Evolutionary conservation across 1,284 basidiomycete species (phyloP).

Genomic region (Pulveroboletus sp.): DNA sequence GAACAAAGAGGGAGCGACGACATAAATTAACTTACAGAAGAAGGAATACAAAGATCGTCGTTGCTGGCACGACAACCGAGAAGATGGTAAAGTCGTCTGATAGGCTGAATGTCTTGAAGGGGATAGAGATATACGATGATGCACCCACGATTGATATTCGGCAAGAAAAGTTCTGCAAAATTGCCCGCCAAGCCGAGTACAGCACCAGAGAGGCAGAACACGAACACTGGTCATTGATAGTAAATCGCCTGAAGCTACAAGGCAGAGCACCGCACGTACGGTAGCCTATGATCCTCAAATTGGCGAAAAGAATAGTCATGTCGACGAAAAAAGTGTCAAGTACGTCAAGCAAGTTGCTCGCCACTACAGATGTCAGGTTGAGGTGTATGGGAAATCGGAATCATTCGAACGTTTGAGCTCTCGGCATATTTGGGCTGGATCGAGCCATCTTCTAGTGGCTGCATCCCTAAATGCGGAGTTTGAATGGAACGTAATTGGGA

Average conservation of each 20-base stretch:
- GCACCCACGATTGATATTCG: slow-evolving; percentile 54
- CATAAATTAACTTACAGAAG: slow-evolving; percentile 40
- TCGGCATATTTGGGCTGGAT: slow-evolving; percentile 15
- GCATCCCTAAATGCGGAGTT: slow-evolving; percentile 12
- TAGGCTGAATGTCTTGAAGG: not conserved
- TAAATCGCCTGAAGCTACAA: slow-evolving; percentile 1
- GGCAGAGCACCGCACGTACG: slow-evolving; percentile 31
- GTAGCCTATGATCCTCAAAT: slow-evolving; percentile 49
- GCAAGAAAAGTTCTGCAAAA: slow-evolving; percentile 63
- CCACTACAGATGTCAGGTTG: slow-evolving; percentile 21
- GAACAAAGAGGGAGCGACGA: not conserved
- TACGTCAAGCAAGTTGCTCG: slow-evolving; percentile 14
- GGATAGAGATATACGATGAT: not conserved
- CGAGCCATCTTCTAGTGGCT: slow-evolving; percentile 1
- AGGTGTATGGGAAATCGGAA: slow-evolving; percentile 10
- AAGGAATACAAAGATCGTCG: slow-evolving; percentile 58
- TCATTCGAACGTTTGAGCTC: slow-evolving; percentile 4
- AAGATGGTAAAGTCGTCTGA: slow-evolving; percentile 69
- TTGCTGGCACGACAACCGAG: slow-evolving; percentile 55
- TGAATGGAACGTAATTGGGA: slow-evolving; percentile 4
- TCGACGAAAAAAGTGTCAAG: not conserved
- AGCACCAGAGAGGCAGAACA: slow-evolving; percentile 57
- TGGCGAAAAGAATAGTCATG: slow-evolving; percentile 58
- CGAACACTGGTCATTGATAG: slow-evolving; percentile 40
- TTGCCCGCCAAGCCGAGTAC: slow-evolving; percentile 66